phyloP scores from a whole-genome alignment of 1,284 basidiomycete species.

The Mycena citricolor region DNA sequence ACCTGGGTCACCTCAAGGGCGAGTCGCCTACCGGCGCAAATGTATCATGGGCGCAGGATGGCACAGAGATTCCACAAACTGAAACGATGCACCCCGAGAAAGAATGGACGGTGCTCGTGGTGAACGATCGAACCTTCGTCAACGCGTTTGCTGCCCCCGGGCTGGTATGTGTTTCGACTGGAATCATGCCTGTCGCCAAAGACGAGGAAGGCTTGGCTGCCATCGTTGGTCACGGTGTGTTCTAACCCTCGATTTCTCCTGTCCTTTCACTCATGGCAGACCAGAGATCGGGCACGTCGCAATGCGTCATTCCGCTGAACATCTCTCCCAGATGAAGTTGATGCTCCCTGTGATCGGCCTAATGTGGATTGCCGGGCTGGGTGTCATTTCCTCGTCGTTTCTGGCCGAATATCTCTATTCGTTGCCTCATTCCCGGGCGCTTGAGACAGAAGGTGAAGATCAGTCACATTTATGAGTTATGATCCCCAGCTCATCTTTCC shows the following conservation, averaged over 20 bases:
- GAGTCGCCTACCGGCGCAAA: slow-evolving; percentile 21
- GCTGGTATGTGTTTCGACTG: slow-evolving; percentile 84
- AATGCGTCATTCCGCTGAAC: slow-evolving; percentile 31
- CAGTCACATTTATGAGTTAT: background rate
- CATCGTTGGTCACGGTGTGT: slow-evolving; percentile 81
- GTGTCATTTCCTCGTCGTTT: slow-evolving; percentile 45
- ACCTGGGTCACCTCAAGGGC: slow-evolving; percentile 62
- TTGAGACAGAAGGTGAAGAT: slow-evolving; percentile 76
- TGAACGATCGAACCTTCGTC: slow-evolving; percentile 70
- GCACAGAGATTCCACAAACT: slow-evolving; percentile 8
- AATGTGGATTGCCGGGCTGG: slow-evolving; percentile 58
- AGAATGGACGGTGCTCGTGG: slow-evolving; percentile 80
- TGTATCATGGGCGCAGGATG: background rate
- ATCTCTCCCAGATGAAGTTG: slow-evolving; percentile 7
- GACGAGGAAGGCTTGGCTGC: slow-evolving; percentile 86
- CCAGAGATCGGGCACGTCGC: slow-evolving; percentile 87
- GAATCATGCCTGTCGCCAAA: slow-evolving; percentile 78
- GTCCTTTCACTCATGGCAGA: background rate
- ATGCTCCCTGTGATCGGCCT: slow-evolving; percentile 48
- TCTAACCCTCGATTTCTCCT: slow-evolving; percentile 1
- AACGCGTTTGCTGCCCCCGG: slow-evolving; percentile 83
- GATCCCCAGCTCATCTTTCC: slow-evolving; percentile 1
- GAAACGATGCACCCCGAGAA: slow-evolving; percentile 25
- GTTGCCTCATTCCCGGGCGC: slow-evolving; percentile 81
- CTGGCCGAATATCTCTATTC: slow-evolving; percentile 61